Evolutionary conservation across 2,329 filamentous ascomycete genomes (phyloP).

Genomic region (Akanthomyces dipterigenus): DNA sequence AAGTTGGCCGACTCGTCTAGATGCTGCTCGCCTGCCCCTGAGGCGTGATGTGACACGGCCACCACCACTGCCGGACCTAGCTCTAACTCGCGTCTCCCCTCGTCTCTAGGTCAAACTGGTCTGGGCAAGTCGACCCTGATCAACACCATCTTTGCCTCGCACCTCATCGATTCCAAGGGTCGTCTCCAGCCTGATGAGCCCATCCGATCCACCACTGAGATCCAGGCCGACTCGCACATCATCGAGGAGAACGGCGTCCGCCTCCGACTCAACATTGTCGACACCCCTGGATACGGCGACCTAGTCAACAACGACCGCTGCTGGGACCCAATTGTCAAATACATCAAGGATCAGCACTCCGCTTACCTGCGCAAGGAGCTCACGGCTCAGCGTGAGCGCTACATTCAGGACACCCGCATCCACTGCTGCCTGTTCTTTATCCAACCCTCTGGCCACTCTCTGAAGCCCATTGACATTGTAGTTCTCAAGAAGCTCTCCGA

Average conservation of each 20-base stretch:
- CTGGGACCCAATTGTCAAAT: slow-evolving; percentile 99
- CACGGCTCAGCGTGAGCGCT: slow-evolving; percentile 96
- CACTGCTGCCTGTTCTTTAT: slow-evolving; percentile 99
- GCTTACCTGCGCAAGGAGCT: slow-evolving; percentile 99
- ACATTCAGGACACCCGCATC: slow-evolving; percentile 98
- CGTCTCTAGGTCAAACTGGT: slow-evolving; percentile 77
- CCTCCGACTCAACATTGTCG: slow-evolving; percentile 95
- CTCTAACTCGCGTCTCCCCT: slow-evolving; percentile 14
- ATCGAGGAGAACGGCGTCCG: slow-evolving; percentile 99
- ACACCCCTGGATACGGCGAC: slow-evolving; percentile 96
- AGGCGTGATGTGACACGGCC: slow-evolving; percentile 13
- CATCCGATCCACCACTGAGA: slow-evolving; percentile 93
- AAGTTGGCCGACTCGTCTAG: slow-evolving; percentile 32
- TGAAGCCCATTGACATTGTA: slow-evolving; percentile 99
- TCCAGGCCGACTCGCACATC: slow-evolving; percentile 95
- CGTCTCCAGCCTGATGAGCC: slow-evolving; percentile 87
- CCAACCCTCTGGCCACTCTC: slow-evolving; percentile 92
- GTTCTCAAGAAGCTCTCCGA: slow-evolving; percentile 99
- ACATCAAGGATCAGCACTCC: slow-evolving; percentile 99
- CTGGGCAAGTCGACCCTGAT: slow-evolving; percentile 98
- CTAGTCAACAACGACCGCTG: slow-evolving; percentile 99
- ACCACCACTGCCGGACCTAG: background rate
- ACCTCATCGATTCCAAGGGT: slow-evolving; percentile 98
- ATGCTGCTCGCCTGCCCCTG: slow-evolving; percentile 9
- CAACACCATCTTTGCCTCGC: slow-evolving; percentile 99